phyloP scores from a whole-genome alignment of 1,284 basidiomycete genomes.

The Ceratobasidium sp. region DNA sequence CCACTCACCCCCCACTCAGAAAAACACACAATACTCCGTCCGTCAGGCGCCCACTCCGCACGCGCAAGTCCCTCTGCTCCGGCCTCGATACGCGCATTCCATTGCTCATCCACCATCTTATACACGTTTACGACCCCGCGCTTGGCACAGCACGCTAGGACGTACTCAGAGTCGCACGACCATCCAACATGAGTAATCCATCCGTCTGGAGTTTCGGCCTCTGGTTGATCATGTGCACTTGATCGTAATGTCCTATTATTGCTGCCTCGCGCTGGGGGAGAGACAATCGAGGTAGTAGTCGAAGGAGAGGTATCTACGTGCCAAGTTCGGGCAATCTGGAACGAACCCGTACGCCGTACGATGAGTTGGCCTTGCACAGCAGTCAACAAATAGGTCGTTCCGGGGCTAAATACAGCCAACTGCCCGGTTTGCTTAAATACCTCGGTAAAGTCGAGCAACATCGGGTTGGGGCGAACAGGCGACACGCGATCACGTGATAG shows the following conservation, averaged over 20 bases:
- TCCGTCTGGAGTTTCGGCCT: slow-evolving; percentile 43
- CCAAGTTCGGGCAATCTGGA: slow-evolving; percentile 80
- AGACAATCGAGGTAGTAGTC: slow-evolving; percentile 57
- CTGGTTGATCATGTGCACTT: neutral
- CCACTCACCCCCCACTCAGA: slow-evolving; percentile 85
- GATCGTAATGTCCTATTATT: slow-evolving; percentile 6
- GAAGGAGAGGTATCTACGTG: slow-evolving; percentile 64
- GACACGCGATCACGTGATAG: slow-evolving; percentile 11
- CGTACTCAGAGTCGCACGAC: slow-evolving; percentile 84
- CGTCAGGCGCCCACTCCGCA: slow-evolving; percentile 87
- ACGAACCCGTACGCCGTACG: slow-evolving; percentile 76
- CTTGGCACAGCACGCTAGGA: slow-evolving; percentile 77
- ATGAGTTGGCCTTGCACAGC: slow-evolving; percentile 77
- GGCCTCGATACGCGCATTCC: slow-evolving; percentile 75
- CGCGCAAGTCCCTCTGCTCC: slow-evolving; percentile 85
- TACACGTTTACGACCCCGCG: slow-evolving; percentile 73
- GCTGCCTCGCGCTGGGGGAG: slow-evolving; percentile 31
- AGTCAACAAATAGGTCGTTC: slow-evolving; percentile 77
- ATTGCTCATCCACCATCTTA: slow-evolving; percentile 77
- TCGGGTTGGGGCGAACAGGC: neutral
- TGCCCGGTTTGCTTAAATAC: slow-evolving; percentile 75
- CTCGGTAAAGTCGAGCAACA: slow-evolving; percentile 71
- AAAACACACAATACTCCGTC: slow-evolving; percentile 82
- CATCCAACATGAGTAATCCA: slow-evolving; percentile 79
- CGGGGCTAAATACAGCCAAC: slow-evolving; percentile 76